These are phyloP conservation scores for Phytophthora cajani DNA, from an alignment of 352 stramenopile genomes.

Conservation along the genomic window DNA sequence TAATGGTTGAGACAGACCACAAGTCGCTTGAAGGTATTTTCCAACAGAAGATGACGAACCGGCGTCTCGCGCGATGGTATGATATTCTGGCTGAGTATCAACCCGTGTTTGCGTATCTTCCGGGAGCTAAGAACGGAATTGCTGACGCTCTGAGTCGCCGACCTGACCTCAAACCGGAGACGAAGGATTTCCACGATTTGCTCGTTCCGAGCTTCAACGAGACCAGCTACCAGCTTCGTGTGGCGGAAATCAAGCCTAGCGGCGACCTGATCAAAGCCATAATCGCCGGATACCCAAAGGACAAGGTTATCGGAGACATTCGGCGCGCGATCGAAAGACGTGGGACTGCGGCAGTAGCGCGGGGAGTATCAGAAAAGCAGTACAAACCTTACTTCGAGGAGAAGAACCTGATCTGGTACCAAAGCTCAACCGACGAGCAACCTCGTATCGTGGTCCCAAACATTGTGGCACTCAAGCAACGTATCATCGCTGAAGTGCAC, in stretches of 20 bases:
- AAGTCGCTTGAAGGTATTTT: neutral
- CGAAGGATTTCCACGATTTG: neutral
- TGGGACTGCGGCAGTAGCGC: neutral
- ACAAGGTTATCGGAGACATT: neutral
- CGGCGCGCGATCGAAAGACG: neutral
- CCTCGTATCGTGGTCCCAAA: neutral
- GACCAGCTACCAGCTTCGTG: neutral
- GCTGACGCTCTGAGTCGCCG: neutral
- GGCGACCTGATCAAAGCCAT: neutral
- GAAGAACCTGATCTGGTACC: neutral
- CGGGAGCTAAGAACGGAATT: neutral
- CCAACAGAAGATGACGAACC: neutral
- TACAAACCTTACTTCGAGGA: neutral
- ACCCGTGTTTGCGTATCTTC: neutral
- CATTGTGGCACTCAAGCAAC: constrained; percentile 4
- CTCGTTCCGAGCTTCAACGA: neutral
- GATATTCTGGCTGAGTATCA: neutral
- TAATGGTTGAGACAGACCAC: neutral
- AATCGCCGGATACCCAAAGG: neutral
- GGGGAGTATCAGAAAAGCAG: neutral
- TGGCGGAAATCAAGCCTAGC: neutral
- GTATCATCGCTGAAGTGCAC: constrained; percentile 14
- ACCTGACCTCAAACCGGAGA: neutral
- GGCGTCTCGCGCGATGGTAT: neutral
- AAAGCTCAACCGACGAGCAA: neutral